Percentiles rank a stretch among this genome's conserved stretches.
These are phyloP conservation scores for Diaporthe batatas DNA, from an alignment of 2,329 filamentous ascomycete genomes.

Conservation along the genomic window DNA sequence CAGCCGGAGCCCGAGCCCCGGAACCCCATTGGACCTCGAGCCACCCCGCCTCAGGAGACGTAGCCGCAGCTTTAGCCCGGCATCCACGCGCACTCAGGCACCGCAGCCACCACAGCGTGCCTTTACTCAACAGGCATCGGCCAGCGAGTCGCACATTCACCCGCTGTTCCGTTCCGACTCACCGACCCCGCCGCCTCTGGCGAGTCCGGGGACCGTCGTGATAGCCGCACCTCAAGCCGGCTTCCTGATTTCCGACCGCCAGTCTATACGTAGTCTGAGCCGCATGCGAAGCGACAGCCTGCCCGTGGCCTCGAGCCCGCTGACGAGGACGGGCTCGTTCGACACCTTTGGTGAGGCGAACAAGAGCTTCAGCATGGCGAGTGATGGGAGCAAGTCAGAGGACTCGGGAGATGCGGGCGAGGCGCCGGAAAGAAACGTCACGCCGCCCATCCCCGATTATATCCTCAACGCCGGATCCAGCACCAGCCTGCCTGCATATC, in stretches of 20 bases:
- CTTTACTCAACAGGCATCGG: constrained; percentile 53
- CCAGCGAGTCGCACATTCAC: constrained; percentile 78
- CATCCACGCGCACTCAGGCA: constrained; percentile 49
- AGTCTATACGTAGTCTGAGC: constrained; percentile 63
- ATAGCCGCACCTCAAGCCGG: constrained; percentile 78
- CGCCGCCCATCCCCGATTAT: constrained; percentile 73
- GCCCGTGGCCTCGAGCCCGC: constrained; percentile 60
- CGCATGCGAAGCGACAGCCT: constrained; percentile 70
- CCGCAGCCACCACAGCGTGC: constrained; percentile 48
- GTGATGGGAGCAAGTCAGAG: constrained; percentile 46
- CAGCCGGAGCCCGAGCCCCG: constrained; percentile 76
- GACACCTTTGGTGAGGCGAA: constrained; percentile 57
- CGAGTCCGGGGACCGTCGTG: constrained; percentile 78
- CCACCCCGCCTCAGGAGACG: constrained; percentile 57
- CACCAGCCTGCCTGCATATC: constrained; percentile 63
- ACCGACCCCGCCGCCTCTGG: constrained; percentile 73
- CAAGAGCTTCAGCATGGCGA: constrained; percentile 39
- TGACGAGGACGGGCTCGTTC: constrained; percentile 63
- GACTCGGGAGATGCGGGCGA: constrained; percentile 44
- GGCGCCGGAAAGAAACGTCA: constrained; percentile 62
- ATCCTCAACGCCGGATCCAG: constrained; percentile 67
- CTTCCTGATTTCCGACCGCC: constrained; percentile 69
- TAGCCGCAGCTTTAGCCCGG: constrained; percentile 67
- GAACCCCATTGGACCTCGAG: constrained; percentile 68
- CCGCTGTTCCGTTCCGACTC: constrained; percentile 82